Conservation (phyloP, 163 green algal species). For the Chloromonas sp. region DNA sequence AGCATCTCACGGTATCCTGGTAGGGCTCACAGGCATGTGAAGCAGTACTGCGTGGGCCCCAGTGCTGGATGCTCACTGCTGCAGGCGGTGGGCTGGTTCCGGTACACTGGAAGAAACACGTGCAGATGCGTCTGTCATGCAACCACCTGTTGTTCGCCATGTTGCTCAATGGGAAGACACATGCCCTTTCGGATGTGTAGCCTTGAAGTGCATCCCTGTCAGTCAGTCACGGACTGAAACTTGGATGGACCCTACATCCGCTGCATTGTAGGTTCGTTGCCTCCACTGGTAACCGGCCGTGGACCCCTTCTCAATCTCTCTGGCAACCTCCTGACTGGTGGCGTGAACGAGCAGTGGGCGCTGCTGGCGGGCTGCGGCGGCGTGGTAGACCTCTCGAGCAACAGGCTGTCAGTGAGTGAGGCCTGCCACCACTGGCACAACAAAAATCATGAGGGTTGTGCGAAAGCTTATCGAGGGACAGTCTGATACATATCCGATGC, state of each 20-base stretch:
- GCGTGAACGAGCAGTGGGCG: neutral
- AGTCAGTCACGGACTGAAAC: no score
- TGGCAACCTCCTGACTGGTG: neutral
- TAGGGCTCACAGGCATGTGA: no score
- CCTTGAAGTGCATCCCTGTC: no score
- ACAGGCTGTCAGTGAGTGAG: neutral
- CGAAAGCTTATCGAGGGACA: neutral
- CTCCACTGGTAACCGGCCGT: neutral
- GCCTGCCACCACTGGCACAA: neutral
- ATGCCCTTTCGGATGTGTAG: no score
- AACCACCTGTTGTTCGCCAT: no score
- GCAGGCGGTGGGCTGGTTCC: no score
- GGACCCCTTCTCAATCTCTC: neutral
- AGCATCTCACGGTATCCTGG: no score
- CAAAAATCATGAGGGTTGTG: neutral
- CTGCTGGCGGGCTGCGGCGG: neutral
- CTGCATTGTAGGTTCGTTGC: neutral
- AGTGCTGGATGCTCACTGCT: no score
- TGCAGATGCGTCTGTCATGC: no score
- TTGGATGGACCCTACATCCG: neutral
- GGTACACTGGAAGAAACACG: no score
- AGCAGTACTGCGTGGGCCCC: no score
- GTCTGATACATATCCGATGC: neutral
- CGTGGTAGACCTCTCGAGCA: neutral
- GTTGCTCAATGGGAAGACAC: no score